Base-by-base conservation (phyloP, 768 basidiomycete genomes). In the Mycena indigotica region DNA sequence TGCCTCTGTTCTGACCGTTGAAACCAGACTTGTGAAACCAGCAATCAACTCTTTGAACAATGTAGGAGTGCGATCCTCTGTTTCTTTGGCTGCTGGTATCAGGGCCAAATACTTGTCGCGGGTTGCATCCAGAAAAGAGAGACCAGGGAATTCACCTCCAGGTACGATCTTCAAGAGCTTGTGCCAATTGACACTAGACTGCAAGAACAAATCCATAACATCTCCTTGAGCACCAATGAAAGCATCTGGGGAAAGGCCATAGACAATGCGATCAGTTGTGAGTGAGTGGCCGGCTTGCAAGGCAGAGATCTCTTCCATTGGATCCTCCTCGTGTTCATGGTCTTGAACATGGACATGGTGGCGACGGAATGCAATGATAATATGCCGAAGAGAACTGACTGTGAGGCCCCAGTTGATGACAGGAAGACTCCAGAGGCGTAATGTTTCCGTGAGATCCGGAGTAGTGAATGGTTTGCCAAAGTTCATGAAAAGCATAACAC, bases 161-260 rank as follows among this genome's bases (percentile, higher is more conserved):
- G 68, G 70, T 10, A 70, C 66, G 0, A 68, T 51, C 2, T 51
- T 3, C 32, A 32, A 49, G 1, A 56, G 50, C 2, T 45, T 49
- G 41, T 70, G 70, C 70, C 71, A 70, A 4, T 62, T 55, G 0
- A 49, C 58, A 46, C 69, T 72, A 1, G 64, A 63, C 15, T 70
- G 53, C 0, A 73, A 38, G 46, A 66, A 74, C 0, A 63, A 50
- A 0, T 55, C 65, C 2, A 74, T 50, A 1, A 70, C 32, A 39
- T 73, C 68, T 50, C 72, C 70, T 3, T 66, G 1, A 2, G 49
- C 63, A 3, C 69, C 68, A 21, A 49, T 17, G 1, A 72, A 48
- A 1, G 66, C 51, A 15, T 71, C 65, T 0, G 61, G 40, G 28
- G 66, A 67, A 1, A 72, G 48, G 0, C 71, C 72, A 62, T 74